phyloP scores from a whole-genome alignment of 352 stramenopile genomes.

The Phytophthora meadii region DNA sequence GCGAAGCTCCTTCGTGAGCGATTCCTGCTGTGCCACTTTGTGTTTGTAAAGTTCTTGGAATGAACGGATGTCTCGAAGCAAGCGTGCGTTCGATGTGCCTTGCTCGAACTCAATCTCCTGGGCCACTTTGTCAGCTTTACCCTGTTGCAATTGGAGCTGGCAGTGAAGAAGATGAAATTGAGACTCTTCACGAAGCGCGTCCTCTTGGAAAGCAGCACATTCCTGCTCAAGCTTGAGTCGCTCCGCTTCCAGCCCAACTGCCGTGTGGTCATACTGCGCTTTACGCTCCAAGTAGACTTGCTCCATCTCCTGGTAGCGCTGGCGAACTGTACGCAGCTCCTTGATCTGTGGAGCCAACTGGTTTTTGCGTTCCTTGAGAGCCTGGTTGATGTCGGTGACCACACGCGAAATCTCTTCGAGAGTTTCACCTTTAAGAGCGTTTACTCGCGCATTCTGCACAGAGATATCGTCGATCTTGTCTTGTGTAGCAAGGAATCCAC shows the following conservation, averaged over 20 bases:
- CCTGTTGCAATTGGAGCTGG: conserved; percentile 75
- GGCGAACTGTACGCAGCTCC: conserved; percentile 88
- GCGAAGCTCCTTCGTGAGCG: conserved; percentile 88
- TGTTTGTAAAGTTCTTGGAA: conserved; percentile 93
- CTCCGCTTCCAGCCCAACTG: conserved; percentile 87
- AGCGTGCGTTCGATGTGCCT: conserved; percentile 59
- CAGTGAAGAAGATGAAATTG: conserved; percentile 88
- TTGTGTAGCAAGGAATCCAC: conserved; percentile 88
- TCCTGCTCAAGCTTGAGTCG: conserved; percentile 92
- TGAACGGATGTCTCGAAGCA: conserved; percentile 88
- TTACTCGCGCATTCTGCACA: conserved; percentile 88
- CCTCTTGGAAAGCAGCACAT: conserved; percentile 87
- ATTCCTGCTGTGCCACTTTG: conserved; percentile 92
- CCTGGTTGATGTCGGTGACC: conserved; percentile 92
- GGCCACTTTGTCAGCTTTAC: conserved; percentile 81
- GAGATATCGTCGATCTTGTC: conserved; percentile 88
- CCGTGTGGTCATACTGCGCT: conserved; percentile 89
- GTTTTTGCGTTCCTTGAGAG: conserved; percentile 91
- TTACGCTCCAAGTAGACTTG: conserved; percentile 90
- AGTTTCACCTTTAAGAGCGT: conserved; percentile 92
- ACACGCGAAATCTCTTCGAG: conserved; percentile 94
- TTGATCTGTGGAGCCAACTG: conserved; percentile 94
- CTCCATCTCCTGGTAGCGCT: conserved; percentile 92
- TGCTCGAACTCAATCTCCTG: conserved; percentile 90
- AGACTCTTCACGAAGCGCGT: conserved; percentile 89